These are phyloP conservation scores for Rhizopogon sp. DNA, from an alignment of 768 basidiomycete species.

Conservation along the genomic window DNA sequence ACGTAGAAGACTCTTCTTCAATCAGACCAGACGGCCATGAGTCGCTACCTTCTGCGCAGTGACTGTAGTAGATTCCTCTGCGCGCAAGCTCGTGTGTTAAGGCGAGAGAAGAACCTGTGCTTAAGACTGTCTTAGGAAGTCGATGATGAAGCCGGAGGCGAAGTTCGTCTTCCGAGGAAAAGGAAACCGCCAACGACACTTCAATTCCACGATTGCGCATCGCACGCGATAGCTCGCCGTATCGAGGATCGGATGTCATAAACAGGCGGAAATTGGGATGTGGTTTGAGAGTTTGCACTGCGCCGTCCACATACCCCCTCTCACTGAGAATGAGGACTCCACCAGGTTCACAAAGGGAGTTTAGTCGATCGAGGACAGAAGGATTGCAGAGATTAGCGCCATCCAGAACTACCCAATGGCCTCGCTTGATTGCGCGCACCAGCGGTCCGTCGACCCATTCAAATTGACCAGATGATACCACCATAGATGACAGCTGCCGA, in stretches of 20 bases:
- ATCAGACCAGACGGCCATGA: constrained; percentile 34
- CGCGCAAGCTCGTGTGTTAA: constrained; percentile 19
- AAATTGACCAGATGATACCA: constrained; percentile 49
- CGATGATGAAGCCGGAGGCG: constrained; percentile 45
- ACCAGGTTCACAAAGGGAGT: constrained; percentile 88
- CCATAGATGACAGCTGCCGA: constrained; percentile 17
- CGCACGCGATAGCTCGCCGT: constrained; percentile 92
- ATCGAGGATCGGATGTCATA: constrained; percentile 88
- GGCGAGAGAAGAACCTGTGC: constrained; percentile 5
- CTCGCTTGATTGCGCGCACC: constrained; percentile 76
- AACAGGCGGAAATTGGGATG: constrained; percentile 89
- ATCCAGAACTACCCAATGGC: constrained; percentile 88
- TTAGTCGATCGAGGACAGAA: constrained; percentile 93
- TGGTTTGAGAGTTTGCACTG: constrained; percentile 69
- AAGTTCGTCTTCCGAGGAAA: constrained; percentile 39
- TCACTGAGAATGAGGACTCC: constrained; percentile 86
- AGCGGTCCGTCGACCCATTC: constrained; percentile 97
- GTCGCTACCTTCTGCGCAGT: neutral
- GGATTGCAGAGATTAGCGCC: constrained; percentile 93
- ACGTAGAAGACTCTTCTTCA: constrained; percentile 46
- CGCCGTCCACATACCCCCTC: constrained; percentile 76
- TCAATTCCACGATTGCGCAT: constrained; percentile 98
- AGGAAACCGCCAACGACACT: constrained; percentile 45
- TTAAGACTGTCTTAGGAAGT: constrained; percentile 31
- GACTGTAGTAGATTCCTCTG: constrained; percentile 15